These are phyloP conservation scores for Ustilago trichophora DNA, from an alignment of 1,284 basidiomycete genomes.

Conservation along the genomic window DNA sequence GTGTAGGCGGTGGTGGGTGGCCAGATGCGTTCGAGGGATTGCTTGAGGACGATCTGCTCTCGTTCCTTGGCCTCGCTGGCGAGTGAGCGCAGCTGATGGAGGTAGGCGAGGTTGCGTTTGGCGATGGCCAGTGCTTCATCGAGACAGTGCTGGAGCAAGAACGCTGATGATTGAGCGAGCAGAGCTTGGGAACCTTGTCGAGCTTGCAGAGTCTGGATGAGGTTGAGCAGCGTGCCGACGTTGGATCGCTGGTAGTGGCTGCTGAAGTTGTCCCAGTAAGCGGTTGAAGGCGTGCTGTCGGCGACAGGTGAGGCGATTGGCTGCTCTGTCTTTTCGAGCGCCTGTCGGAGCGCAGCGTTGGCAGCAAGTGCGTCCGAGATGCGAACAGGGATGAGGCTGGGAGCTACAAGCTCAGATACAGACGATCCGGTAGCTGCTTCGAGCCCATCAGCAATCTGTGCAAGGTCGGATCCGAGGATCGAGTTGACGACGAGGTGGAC, in stretches of 20 bases:
- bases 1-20: conserved; percentile 26
- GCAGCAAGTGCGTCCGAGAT: conserved; percentile 26
- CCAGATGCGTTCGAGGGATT: conserved; percentile 38
- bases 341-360: conserved; percentile 30
- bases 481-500: conserved; percentile 42
- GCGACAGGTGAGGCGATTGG: not conserved
- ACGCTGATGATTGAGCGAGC: conserved; percentile 23
- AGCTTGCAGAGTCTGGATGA: conserved; percentile 13
- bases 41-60: conserved; percentile 17
- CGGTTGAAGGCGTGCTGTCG: not conserved
- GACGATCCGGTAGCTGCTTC: conserved; percentile 24
- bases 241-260: conserved; percentile 38
- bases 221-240: conserved; percentile 19
- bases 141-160: conserved; percentile 35
- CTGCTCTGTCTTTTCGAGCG: conserved; percentile 15
- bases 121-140: conserved; percentile 33
- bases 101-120: conserved; percentile 10
- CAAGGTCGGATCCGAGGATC: conserved; percentile 9
- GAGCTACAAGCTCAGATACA: conserved; percentile 20
- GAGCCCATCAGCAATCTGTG: conserved; percentile 13
- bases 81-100: conserved; percentile 30
- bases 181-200: conserved; percentile 12
- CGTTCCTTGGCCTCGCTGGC: conserved; percentile 11
- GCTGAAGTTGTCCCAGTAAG: conserved; percentile 39
- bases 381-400: conserved; percentile 12